phyloP scores from a whole-genome alignment of 2,329 filamentous ascomycete species.

The Coleophoma eucalyptorum region DNA sequence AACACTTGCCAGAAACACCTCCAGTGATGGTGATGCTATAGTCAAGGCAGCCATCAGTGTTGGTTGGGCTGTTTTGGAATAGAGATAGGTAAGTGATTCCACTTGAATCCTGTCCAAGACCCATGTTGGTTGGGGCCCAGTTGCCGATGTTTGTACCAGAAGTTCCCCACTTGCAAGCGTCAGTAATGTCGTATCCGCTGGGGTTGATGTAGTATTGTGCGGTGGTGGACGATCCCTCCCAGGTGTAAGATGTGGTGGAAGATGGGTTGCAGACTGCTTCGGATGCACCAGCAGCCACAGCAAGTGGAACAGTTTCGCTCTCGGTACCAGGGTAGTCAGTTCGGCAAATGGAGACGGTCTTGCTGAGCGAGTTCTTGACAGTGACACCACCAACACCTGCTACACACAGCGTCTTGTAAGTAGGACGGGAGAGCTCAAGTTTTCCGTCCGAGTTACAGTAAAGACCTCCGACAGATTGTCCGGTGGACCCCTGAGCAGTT shows the following conservation, averaged over 20 bases:
- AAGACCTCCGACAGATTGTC: slow-evolving; percentile 85
- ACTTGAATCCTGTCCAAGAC: slow-evolving; percentile 64
- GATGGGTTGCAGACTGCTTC: slow-evolving; percentile 72
- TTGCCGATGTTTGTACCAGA: slow-evolving; percentile 64
- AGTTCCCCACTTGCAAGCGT: slow-evolving; percentile 76
- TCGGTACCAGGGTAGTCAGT: slow-evolving; percentile 96
- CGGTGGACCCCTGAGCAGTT: slow-evolving; percentile 67
- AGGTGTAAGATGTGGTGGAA: slow-evolving; percentile 69
- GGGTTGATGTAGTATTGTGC: slow-evolving; percentile 98
- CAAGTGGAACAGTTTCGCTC: slow-evolving; percentile 76
- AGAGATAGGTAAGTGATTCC: slow-evolving; percentile 77
- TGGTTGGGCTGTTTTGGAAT: slow-evolving; percentile 80
- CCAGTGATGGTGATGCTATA: slow-evolving; percentile 78
- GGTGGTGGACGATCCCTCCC: slow-evolving; percentile 71
- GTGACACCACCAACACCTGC: slow-evolving; percentile 62
- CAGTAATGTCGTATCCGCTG: slow-evolving; percentile 57
- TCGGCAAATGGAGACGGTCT: slow-evolving; percentile 75
- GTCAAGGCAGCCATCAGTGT: slow-evolving; percentile 57
- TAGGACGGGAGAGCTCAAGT: slow-evolving; percentile 71
- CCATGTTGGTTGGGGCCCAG: slow-evolving; percentile 83
- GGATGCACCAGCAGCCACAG: slow-evolving; percentile 54
- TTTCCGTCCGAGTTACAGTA: slow-evolving; percentile 71
- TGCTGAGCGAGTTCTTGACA: slow-evolving; percentile 69
- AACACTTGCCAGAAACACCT: slow-evolving; percentile 30
- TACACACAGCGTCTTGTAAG: slow-evolving; percentile 70